Conservation (phyloP, 2,329 filamentous ascomycete genomes). For the Ophiobolus disseminans region DNA sequence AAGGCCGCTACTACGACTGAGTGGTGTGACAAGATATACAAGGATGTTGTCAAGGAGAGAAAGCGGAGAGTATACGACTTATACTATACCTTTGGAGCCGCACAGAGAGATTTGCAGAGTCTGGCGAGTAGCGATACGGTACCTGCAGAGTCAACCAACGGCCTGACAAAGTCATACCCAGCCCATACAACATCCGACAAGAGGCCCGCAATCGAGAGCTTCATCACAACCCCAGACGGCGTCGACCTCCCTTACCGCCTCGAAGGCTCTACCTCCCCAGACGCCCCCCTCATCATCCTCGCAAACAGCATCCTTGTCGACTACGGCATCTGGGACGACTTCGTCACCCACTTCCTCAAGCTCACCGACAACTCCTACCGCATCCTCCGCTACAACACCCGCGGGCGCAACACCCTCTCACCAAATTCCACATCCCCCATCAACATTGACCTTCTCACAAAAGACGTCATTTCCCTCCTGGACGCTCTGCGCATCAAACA, state of each 20-base stretch:
- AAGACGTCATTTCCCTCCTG: conserved; percentile 72
- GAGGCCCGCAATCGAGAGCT: conserved; percentile 67
- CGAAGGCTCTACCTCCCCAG: conserved; percentile 71
- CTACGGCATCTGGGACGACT: conserved; percentile 80
- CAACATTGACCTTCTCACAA: conserved; percentile 69
- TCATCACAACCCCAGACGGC: conserved; percentile 71
- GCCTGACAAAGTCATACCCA: conserved; percentile 62
- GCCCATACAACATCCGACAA: conserved; percentile 37
- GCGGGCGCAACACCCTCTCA: conserved; percentile 67
- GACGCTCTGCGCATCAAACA: conserved; percentile 72
- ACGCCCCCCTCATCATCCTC: conserved; percentile 76
- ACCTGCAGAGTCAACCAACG: conserved; percentile 61
- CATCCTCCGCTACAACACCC: conserved; percentile 78
- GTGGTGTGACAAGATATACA: conserved; percentile 66
- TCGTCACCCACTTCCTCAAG: conserved; percentile 67
- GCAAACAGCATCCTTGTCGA: conserved; percentile 82
- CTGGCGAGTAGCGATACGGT: conserved; percentile 59
- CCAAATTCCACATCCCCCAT: conserved; percentile 52
- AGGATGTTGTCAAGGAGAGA: conserved; percentile 64
- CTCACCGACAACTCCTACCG: conserved; percentile 68
- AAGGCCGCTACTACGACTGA: conserved; percentile 68
- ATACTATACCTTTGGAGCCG: conserved; percentile 81
- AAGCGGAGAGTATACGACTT: conserved; percentile 70
- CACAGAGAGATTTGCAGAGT: conserved; percentile 70
- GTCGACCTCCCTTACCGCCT: conserved; percentile 75